Evolutionary conservation across 148 eudicot genomes (phyloP), one percentile per base, ranked within the genome.

Genomic region (Amaranthus cruentus): DNA sequence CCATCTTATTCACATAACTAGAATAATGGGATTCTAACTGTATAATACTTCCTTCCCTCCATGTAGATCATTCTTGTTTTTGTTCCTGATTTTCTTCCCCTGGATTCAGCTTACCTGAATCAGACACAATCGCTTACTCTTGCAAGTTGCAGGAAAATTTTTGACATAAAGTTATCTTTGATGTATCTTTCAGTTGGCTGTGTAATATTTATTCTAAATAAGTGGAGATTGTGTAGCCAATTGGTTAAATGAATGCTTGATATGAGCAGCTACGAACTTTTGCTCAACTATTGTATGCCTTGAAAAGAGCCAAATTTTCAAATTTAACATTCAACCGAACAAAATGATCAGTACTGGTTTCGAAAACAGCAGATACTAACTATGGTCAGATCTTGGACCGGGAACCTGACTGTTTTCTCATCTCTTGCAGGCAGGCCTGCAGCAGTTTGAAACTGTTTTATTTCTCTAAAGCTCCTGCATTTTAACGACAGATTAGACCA

Each of bases 1-100:
- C 98, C 98, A 72, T 73, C 84, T 63, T 88, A 91, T 58, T 66
- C 49, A 3, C 47, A 57, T 44, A 74, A 70, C 11, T 81, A 77
- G 79, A 46, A 66, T 13, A 46, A 55, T 46, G 63, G 48, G 48
- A 46, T 74, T n/a, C 4, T 11, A 42, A 71, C 47, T 57, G 73
- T 57, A 53, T 70, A 13, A 54, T 69, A 52, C 8, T 15, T 57
- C 15, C n/a, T 4, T 12, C 38, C 14, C 3, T 65, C 1, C 0
- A 14, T 65, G 53, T 47, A 64, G 51, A 65, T 64, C 51, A 42
- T 56, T 55, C 60, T 70, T 70, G 9, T 3, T 57, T 55, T 21
- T n/a, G 14, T 70, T 55, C 56, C 21, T 55, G 60, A 43, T 43
- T 15, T 3, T 46, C 47, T 70, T 8, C 11, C 3, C 2, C 6